Percentiles rank a stretch among this genome's conserved stretches.
Evolutionary conservation across 2,329 filamentous ascomycete species (phyloP).

Genomic region (Penicillium verrucosum): DNA sequence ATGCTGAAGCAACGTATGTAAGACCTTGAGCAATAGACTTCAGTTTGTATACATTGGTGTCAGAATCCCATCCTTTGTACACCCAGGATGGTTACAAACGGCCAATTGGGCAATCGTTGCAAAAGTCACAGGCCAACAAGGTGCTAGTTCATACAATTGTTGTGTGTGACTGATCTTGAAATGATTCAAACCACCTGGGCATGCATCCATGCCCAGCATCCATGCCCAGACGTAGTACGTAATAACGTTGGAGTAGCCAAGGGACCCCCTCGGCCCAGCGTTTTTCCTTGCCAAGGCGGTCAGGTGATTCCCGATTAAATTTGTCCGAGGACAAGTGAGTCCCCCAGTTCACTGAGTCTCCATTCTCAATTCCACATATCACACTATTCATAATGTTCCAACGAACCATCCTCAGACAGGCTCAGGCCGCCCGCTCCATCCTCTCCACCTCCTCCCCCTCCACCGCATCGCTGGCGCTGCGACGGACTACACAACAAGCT

Average conservation of each 20-base stretch:
- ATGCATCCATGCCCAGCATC: neutral
- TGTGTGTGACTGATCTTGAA: neutral
- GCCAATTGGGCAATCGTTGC: neutral
- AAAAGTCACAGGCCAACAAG: neutral
- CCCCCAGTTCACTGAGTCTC: neutral
- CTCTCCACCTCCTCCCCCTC: slow-evolving; percentile 30
- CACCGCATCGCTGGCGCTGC: slow-evolving; percentile 32
- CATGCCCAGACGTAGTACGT: neutral
- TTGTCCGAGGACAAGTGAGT: slow-evolving; percentile 3
- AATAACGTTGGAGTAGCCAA: neutral
- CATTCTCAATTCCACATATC: slow-evolving; percentile 9
- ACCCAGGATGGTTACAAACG: no score
- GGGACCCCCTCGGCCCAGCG: slow-evolving; percentile 3
- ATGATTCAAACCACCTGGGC: neutral
- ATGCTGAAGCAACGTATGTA: neutral
- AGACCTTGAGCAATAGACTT: neutral
- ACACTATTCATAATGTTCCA: slow-evolving; percentile 39
- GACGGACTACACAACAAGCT: slow-evolving; percentile 33
- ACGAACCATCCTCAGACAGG: slow-evolving; percentile 43
- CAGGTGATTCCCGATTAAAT: slow-evolving; percentile 8
- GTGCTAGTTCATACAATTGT: neutral
- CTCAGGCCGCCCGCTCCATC: slow-evolving; percentile 37
- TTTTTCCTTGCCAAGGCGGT: slow-evolving; percentile 8
- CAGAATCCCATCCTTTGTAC: neutral
- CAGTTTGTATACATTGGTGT: neutral